Evolutionary conservation across 2,329 filamentous ascomycete genomes (phyloP).

Genomic region (Kalmusia sp.): DNA sequence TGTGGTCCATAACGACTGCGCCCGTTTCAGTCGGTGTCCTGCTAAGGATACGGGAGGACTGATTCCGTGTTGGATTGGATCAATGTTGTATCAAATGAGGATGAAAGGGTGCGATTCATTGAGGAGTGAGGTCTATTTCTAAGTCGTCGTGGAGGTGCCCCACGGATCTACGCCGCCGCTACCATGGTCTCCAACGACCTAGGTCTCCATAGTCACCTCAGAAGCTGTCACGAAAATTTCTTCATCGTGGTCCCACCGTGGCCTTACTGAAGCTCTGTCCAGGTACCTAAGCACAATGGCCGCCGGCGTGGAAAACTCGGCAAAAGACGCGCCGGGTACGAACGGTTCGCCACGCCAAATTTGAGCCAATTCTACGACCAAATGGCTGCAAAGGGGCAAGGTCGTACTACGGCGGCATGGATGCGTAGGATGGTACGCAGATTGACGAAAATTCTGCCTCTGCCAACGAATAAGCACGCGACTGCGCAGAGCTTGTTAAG

Average conservation of each 20-base stretch:
- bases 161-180: conserved; percentile 6
- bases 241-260: conserved; percentile 36
- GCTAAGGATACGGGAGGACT: too few relatives aligned
- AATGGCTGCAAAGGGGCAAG: conserved; percentile 8
- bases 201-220: not conserved
- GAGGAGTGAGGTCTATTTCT: conserved; percentile 11
- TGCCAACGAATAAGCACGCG: conserved; percentile 21
- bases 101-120: not conserved
- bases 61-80: too few relatives aligned
- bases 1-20: conserved; percentile 25
- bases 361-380: conserved; percentile 4
- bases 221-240: conserved; percentile 18
- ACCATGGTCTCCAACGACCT: conserved; percentile 12
- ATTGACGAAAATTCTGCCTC: conserved; percentile 36
- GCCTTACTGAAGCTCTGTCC: conserved; percentile 8
- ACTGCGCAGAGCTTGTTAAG: conserved; percentile 20
- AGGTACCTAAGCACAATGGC: not conserved
- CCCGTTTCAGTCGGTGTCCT: conserved; percentile 4
- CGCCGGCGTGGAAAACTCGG: conserved; percentile 26
- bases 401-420: conserved; percentile 17
- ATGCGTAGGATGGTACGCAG: conserved; percentile 10
- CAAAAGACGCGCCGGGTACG: conserved; percentile 30
- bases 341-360: conserved; percentile 24
- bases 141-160: not conserved
- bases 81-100: too few relatives aligned